Conservation (phyloP, 495 filamentous ascomycete genomes). For the Viridothelium virens region DNA sequence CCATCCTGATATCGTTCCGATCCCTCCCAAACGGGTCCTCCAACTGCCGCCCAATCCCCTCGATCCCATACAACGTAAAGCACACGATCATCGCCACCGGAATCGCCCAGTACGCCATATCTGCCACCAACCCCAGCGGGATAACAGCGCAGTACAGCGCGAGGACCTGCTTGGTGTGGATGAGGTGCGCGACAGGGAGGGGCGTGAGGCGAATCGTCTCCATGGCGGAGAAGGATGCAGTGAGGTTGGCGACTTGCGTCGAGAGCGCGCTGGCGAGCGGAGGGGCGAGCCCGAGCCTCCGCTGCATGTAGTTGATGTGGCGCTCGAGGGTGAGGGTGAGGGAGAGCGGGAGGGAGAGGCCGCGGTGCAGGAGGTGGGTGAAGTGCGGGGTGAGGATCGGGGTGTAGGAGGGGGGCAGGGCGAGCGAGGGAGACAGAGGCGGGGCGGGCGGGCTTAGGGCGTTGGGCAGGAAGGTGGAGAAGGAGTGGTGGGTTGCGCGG, state of each 20-base stretch:
- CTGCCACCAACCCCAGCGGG: constrained; percentile 64
- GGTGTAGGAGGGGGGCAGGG: constrained; percentile 5
- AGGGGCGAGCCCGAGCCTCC: constrained; percentile 52
- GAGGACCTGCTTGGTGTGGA: constrained; percentile 70
- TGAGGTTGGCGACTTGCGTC: constrained; percentile 52
- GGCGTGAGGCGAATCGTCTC: constrained; percentile 67
- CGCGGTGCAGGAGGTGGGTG: constrained; percentile 32
- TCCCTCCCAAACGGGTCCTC: constrained; percentile 73
- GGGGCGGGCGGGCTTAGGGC: background rate
- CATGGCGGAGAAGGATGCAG: constrained; percentile 62
- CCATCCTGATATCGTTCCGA: constrained; percentile 73
- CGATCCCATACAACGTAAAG: constrained; percentile 69
- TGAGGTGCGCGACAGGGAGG: constrained; percentile 67
- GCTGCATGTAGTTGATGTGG: constrained; percentile 57
- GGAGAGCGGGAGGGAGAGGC: constrained; percentile 58
- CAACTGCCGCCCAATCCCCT: constrained; percentile 63
- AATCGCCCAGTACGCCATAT: constrained; percentile 65
- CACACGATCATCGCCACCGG: constrained; percentile 59
- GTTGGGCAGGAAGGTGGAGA: constrained; percentile 8
- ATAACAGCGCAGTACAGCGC: constrained; percentile 63
- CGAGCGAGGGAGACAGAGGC: background rate
- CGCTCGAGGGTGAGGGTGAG: constrained; percentile 60
- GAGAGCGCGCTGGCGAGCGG: constrained; percentile 57
- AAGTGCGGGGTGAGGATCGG: constrained; percentile 6
- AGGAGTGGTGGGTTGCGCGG: constrained; percentile 5